Evolutionary conservation across 1,284 basidiomycete genomes (phyloP), one percentile per base, ranked within the genome.

Genomic region (Tylopilus sp.): DNA sequence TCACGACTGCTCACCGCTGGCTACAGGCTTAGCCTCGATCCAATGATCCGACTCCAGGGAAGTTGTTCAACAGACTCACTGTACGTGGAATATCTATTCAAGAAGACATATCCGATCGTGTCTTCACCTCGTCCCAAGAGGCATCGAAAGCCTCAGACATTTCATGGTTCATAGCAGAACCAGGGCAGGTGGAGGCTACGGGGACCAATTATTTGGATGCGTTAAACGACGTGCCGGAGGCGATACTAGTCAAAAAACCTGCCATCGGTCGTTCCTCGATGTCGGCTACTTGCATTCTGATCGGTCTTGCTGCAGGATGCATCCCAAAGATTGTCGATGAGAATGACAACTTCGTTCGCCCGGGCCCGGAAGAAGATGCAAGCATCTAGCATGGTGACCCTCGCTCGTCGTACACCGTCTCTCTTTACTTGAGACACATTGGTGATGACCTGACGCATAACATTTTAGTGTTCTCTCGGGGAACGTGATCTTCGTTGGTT

Each of bases 401-500:
- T 84, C 41, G 79, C 86, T 1, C 79, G 84, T 33, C 74, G 78
- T 2, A 99, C 65, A 96, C 97, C 3, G 87, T 98, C 45, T 95
- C 97, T 0, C 93, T 95, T 2, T 92, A 98, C 72, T 75, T 99
- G 53, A 95, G 89, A 61, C 97, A 99, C 61, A 91, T 98, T 46
- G 96, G 96, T 18, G 92, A 99, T 66, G 96, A 99, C 65, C 76
- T 99, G n/a, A 89, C 87, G 57, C 86, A 96, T 65, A 92, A 94
- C 11, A 72, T 99, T 44, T 75, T 99, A 29, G 81, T 79, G 45
- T 99, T 99, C 86, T 7, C 76, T 99, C 2, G 93, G 92, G 28
- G 78, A 78, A 53, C 77, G 82, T 2, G 96, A 96, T 40, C 71
- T 92, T 44, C 71, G 77, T 9, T 93, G 91, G 91, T 75, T 98